These are phyloP conservation scores for Tolypocladium guangdongense DNA, from an alignment of 2,329 filamentous ascomycete species.

Conservation along the genomic window DNA sequence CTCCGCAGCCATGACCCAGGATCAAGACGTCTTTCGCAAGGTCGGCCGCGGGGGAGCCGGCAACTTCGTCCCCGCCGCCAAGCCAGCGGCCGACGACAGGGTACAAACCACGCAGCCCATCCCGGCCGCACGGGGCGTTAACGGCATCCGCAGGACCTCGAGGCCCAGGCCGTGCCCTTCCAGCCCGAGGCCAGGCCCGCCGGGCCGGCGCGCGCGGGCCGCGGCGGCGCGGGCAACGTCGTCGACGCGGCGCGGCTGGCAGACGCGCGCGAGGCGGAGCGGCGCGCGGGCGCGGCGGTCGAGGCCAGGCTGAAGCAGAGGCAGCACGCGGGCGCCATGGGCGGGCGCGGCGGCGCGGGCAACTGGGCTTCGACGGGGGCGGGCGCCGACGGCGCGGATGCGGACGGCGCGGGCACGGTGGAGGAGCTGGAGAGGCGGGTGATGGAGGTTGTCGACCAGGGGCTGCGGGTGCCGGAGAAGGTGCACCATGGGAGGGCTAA, in stretches of 20 bases:
- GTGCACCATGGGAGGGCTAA: constrained; percentile 24
- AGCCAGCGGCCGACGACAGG: neutral
- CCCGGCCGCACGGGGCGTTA: too few relatives aligned
- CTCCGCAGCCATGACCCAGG: constrained; percentile 9
- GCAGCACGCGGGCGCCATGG: constrained; percentile 10
- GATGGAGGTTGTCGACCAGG: constrained; percentile 34
- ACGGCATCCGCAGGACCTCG: neutral
- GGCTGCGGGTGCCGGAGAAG: constrained; percentile 33
- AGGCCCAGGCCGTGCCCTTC: neutral
- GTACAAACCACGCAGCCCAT: too few relatives aligned
- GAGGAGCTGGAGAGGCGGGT: constrained; percentile 31
- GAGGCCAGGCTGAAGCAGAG: constrained; percentile 17
- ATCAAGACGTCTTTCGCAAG: constrained; percentile 34
- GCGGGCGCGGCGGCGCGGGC: constrained; percentile 46
- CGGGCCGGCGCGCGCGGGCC: constrained; percentile 1
- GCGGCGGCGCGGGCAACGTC: constrained; percentile 50
- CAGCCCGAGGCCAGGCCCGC: neutral
- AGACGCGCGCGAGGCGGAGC: constrained; percentile 20
- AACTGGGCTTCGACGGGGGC: constrained; percentile 33
- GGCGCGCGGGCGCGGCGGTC: constrained; percentile 23
- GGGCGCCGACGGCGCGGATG: constrained; percentile 9
- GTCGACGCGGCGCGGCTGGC: constrained; percentile 21
- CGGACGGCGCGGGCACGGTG: constrained; percentile 16
- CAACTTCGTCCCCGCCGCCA: constrained; percentile 46
- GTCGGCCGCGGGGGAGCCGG: constrained; percentile 54